Conservation (phyloP, 306 rosid genomes). For the Fragaria nilgerrensis region DNA sequence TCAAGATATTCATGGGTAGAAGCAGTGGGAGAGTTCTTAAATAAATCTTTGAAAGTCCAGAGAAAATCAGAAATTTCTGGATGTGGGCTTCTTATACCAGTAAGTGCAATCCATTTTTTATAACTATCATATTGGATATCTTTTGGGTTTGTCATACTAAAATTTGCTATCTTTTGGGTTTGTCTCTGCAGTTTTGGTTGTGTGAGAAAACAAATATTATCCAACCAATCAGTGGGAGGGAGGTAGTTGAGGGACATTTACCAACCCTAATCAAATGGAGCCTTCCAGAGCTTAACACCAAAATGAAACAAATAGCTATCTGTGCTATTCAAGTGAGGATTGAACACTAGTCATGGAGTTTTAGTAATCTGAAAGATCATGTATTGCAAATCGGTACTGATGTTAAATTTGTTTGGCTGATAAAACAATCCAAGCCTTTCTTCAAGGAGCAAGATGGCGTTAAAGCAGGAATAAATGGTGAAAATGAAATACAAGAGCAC, state of each 20-base stretch:
- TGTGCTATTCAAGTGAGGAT: not conserved
- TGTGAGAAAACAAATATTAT: not conserved
- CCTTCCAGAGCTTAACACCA: not conserved
- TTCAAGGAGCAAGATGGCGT: too few relatives aligned
- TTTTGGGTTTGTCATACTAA: not conserved
- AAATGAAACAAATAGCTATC: not conserved
- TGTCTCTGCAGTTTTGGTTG: not conserved
- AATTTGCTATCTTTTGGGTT: not conserved
- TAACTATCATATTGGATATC: not conserved
- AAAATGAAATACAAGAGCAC: not conserved
- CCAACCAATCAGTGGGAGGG: slow-evolving; percentile 2
- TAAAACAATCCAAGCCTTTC: too few relatives aligned
- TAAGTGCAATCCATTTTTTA: not conserved
- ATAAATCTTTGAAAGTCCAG: not conserved
- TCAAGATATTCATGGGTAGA: slow-evolving; percentile 1
- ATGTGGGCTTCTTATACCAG: not conserved
- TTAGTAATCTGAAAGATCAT: not conserved
- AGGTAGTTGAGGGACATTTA: not conserved
- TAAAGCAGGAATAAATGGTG: too few relatives aligned
- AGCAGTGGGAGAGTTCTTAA: not conserved
- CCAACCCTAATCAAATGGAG: not conserved
- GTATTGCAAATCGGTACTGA: not conserved
- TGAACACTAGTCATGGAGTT: not conserved
- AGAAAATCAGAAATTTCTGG: not conserved
- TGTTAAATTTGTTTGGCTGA: too few relatives aligned